Percentiles rank a stretch among this genome's conserved stretches.
Conservation (phyloP, 2,329 filamentous ascomycete species). For the Nemania sp. region DNA sequence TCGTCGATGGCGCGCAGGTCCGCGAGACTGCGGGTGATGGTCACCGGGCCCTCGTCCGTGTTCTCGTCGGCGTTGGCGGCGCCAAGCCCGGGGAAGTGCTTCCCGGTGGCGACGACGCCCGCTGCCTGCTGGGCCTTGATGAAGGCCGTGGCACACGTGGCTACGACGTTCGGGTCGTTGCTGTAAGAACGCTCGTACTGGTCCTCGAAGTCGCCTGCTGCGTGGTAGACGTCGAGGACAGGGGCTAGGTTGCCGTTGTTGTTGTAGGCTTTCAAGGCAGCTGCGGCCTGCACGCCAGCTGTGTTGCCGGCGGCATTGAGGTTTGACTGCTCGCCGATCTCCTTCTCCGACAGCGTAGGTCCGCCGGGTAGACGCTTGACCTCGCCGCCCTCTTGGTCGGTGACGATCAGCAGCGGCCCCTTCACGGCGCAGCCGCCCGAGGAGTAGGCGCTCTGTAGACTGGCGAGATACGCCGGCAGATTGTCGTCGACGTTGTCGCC, state of each 20-base stretch:
- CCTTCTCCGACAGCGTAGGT: constrained; percentile 20
- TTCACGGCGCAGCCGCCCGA: constrained; percentile 14
- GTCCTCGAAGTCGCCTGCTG: constrained; percentile 19
- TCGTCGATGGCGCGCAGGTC: constrained; percentile 21
- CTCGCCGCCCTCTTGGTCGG: constrained; percentile 21
- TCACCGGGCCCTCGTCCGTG: constrained; percentile 15
- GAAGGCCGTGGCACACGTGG: constrained; percentile 14
- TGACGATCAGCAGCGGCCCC: constrained; percentile 16
- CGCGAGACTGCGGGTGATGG: constrained; percentile 14
- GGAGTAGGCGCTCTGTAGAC: constrained; percentile 12
- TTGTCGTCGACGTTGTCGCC: constrained; percentile 17
- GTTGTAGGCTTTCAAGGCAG: constrained; percentile 19
- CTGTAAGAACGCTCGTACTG: constrained; percentile 25
- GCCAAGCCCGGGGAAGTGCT: constrained; percentile 21
- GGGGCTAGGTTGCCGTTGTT: constrained; percentile 23
- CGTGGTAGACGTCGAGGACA: constrained; percentile 21
- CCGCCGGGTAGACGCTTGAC: constrained; percentile 20
- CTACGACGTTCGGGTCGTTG: constrained; percentile 14
- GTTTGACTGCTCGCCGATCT: constrained; percentile 18
- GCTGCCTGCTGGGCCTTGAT: constrained; percentile 19
- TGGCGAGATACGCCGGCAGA: constrained; percentile 1
- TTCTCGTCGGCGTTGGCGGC: constrained; percentile 13
- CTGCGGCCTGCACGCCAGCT: constrained; percentile 16
- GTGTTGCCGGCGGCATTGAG: constrained; percentile 14
- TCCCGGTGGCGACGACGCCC: constrained; percentile 18